These are phyloP conservation scores for Aspergillus sp. DNA, from an alignment of 2,329 filamentous ascomycete species.

Conservation along the genomic window DNA sequence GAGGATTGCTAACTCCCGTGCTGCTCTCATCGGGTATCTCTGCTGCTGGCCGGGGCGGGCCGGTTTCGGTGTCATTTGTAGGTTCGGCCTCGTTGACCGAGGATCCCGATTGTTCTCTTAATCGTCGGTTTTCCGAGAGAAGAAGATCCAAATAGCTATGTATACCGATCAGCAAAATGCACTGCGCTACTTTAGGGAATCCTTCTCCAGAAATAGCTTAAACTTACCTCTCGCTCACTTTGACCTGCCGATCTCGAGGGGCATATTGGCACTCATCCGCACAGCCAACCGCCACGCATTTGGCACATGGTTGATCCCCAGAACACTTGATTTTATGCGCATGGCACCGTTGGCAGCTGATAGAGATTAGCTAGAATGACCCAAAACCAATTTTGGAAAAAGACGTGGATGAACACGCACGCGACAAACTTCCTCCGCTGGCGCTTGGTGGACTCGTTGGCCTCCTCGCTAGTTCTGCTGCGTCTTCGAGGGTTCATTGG, in stretches of 20 bases:
- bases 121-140: conserved; percentile 26
- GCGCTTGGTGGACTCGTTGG: conserved; percentile 8
- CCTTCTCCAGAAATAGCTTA: not conserved
- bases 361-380: not conserved
- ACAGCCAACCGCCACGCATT: conserved; percentile 35
- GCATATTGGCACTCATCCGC: conserved; percentile 37
- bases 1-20: conserved; percentile 26
- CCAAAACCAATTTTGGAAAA: not conserved
- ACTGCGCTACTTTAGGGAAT: conserved; percentile 1
- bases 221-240: conserved; percentile 31
- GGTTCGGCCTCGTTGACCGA: conserved; percentile 21
- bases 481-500: conserved; percentile 11
- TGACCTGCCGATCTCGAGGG: conserved; percentile 38
- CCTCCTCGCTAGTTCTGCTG: conserved; percentile 6
- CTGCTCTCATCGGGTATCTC: conserved; percentile 20
- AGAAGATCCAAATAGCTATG: conserved; percentile 30
- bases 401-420: conserved; percentile 12
- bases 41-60: conserved; percentile 11
- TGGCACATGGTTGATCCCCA: conserved; percentile 38
- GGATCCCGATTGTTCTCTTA: conserved; percentile 24
- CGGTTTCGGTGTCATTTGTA: conserved; percentile 10
- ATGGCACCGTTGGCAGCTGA: conserved; percentile 41
- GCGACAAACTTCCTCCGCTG: conserved; percentile 27
- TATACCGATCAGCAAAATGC: conserved; percentile 1
- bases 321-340: conserved; percentile 46